Evolutionary conservation across 2,329 filamentous ascomycete species (phyloP).

Genomic region (Fusarium haematococcum): DNA sequence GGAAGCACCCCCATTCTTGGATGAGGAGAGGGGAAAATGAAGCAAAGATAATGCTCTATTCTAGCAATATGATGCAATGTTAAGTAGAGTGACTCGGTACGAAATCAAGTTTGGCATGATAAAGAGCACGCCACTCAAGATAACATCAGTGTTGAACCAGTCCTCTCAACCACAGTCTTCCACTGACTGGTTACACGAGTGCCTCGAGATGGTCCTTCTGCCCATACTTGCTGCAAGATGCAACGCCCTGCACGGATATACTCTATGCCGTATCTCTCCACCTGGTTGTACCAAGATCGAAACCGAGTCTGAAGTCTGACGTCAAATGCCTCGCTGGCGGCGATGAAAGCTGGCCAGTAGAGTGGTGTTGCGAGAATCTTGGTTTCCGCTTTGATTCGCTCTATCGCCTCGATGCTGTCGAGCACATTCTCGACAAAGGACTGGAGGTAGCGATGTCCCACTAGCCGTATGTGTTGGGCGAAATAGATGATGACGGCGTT

Average conservation of each 20-base stretch:
- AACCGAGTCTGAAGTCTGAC: background rate
- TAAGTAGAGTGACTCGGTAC: background rate
- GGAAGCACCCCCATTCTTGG: background rate
- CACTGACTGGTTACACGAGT: background rate
- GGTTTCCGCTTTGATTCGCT: background rate
- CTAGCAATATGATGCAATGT: background rate
- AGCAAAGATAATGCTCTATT: background rate
- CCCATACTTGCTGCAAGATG: background rate
- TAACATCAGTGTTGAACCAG: background rate
- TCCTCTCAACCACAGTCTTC: background rate
- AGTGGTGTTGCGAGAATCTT: background rate
- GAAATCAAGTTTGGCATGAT: background rate
- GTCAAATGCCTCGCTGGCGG: background rate
- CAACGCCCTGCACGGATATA: background rate
- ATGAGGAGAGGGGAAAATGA: background rate
- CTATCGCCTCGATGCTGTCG: background rate
- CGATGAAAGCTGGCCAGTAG: background rate
- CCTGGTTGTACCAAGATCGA: background rate
- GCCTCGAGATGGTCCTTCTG: background rate
- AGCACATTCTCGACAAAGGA: background rate
- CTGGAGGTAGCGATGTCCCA: background rate
- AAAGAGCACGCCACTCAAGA: background rate
- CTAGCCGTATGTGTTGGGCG: background rate
- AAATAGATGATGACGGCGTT: background rate
- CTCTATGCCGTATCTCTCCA: background rate